Conservation (phyloP, 2,329 filamentous ascomycete genomes). For the Pyrenochaeta sp. region DNA sequence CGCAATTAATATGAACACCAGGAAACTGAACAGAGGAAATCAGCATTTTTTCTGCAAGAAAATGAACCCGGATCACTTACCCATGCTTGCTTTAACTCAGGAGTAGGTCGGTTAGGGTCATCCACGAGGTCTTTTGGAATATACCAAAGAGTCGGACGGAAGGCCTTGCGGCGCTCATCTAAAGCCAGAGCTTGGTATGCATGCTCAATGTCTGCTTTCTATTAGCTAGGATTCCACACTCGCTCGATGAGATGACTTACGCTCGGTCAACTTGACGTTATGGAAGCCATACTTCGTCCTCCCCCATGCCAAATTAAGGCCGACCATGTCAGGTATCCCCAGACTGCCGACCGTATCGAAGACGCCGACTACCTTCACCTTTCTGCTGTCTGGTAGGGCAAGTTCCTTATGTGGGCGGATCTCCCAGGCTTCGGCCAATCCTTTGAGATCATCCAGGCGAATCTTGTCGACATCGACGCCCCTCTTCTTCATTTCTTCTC, state of each 20-base stretch:
- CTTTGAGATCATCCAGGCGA: constrained; percentile 29
- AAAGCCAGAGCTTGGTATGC: constrained; percentile 65
- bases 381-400: constrained; percentile 32
- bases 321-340: constrained; percentile 55
- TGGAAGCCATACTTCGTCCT: constrained; percentile 44
- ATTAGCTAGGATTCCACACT: constrained; percentile 34
- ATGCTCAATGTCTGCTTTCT: constrained; percentile 54
- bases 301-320: constrained; percentile 24
- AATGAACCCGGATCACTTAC: constrained; percentile 9
- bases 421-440: constrained; percentile 42
- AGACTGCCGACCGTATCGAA: constrained; percentile 60
- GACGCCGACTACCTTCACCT: constrained; percentile 56
- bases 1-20: constrained; percentile 61
- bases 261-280: constrained; percentile 43
- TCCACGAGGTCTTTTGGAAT: constrained; percentile 48
- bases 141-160: constrained; percentile 62
- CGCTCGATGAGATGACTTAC: constrained; percentile 28
- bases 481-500: constrained; percentile 21
- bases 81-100: constrained; percentile 61
- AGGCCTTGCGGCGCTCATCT: constrained; percentile 62
- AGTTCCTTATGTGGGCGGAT: constrained; percentile 43
- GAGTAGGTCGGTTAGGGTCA: constrained; percentile 29
- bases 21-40: constrained; percentile 48
- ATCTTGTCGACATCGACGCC: constrained; percentile 17
- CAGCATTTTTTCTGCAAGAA: neutral